Evolutionary conservation across 2,329 filamentous ascomycete genomes (phyloP).

Genomic region (Graphilbum sp.): DNA sequence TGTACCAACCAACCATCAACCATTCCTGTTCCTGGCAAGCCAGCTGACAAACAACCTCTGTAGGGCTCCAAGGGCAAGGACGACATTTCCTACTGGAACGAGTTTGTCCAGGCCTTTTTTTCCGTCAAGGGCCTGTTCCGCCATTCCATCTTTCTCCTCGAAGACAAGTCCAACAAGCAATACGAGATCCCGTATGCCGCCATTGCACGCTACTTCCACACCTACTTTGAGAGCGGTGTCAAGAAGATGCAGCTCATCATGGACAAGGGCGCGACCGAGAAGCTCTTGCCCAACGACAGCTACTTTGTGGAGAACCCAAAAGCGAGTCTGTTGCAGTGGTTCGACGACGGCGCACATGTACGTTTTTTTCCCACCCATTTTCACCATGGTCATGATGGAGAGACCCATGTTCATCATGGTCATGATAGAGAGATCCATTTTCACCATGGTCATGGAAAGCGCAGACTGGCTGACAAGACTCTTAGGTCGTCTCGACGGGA

Average conservation of each 20-base stretch:
- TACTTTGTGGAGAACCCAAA: slow-evolving; percentile 61
- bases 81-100: slow-evolving; percentile 61
- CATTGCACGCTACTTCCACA: slow-evolving; percentile 76
- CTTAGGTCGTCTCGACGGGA: slow-evolving; percentile 65
- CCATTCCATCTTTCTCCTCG: slow-evolving; percentile 44
- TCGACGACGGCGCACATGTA: slow-evolving; percentile 68
- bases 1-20: too few relatives aligned
- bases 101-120: slow-evolving; percentile 71
- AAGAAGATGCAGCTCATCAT: slow-evolving; percentile 73
- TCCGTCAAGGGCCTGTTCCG: slow-evolving; percentile 61
- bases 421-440: not conserved
- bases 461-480: too few relatives aligned
- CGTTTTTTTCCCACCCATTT: slow-evolving; percentile 15
- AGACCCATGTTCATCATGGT: not conserved
- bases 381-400: too few relatives aligned
- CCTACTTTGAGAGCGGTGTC: slow-evolving; percentile 75
- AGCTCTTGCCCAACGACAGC: slow-evolving; percentile 41
- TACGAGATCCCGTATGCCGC: slow-evolving; percentile 76
- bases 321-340: slow-evolving; percentile 79
- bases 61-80: slow-evolving; percentile 44
- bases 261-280: slow-evolving; percentile 46
- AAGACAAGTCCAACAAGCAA: slow-evolving; percentile 51
- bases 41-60: too few relatives aligned
- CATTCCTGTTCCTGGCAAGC: too few relatives aligned
- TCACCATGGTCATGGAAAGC: too few relatives aligned